Evolutionary conservation across 805 yeast genomes (phyloP).

Genomic region (Yamadazyma kitorensis): DNA sequence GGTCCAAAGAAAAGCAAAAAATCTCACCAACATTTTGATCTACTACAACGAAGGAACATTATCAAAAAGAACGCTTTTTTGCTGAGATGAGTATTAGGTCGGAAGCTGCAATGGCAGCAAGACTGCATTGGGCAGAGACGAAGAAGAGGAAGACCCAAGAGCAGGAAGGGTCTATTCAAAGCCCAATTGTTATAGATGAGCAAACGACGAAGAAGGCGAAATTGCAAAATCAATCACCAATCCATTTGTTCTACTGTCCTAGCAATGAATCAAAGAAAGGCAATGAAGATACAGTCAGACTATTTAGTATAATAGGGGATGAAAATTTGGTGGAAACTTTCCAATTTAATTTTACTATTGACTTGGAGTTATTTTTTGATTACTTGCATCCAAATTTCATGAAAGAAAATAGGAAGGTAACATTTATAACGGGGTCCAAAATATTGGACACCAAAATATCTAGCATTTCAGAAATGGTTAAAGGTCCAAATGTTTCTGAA

Average conservation of each 20-base stretch:
- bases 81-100: constrained; percentile 4
- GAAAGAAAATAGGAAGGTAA: constrained; percentile 17
- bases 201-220: background rate
- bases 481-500: constrained; percentile 19
- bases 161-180: background rate
- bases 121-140: constrained; percentile 22
- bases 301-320: constrained; percentile 29
- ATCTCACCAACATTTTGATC: too few relatives aligned
- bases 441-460: constrained; percentile 12
- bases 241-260: constrained; percentile 26
- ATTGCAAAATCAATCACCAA: constrained; percentile 14
- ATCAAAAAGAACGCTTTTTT: too few relatives aligned
- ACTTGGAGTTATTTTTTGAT: constrained; percentile 37
- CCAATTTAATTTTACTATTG: constrained; percentile 50
- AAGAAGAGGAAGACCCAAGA: background rate
- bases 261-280: constrained; percentile 13
- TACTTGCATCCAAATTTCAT: constrained; percentile 26
- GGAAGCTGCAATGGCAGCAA: constrained; percentile 22
- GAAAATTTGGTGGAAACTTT: constrained; percentile 32
- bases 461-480: constrained; percentile 10
- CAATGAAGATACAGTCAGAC: constrained; percentile 23
- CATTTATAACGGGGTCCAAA: constrained; percentile 29
- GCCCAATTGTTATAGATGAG: constrained; percentile 1
- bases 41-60: too few relatives aligned
- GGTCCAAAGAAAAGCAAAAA: too few relatives aligned